Conservation (phyloP, 257 asterid species). For the Lithospermum erythrorhizon region DNA sequence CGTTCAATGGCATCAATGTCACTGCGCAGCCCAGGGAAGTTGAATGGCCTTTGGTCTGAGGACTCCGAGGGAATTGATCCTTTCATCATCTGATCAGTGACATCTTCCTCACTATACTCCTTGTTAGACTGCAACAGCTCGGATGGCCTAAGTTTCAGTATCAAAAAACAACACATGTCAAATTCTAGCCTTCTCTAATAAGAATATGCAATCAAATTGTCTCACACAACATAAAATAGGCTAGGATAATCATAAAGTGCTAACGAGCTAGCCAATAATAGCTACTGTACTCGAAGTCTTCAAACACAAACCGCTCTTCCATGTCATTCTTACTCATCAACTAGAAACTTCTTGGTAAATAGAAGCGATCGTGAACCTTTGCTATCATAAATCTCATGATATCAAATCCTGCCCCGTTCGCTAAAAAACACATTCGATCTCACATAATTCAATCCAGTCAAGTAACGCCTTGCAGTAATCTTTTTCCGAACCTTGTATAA, state of each 20-base stretch:
- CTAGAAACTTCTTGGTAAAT: not conserved
- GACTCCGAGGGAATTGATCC: constrained; percentile 35
- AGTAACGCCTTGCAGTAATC: too few species aligned
- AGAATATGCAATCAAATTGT: not conserved
- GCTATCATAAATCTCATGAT: too few species aligned
- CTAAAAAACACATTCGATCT: too few species aligned
- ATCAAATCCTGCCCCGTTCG: too few species aligned
- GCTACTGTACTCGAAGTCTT: not conserved
- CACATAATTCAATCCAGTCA: not conserved
- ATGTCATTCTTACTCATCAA: too few species aligned
- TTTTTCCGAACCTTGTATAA: too few species aligned
- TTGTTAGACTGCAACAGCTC: constrained; percentile 65
- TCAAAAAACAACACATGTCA: not conserved
- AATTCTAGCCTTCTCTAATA: not conserved
- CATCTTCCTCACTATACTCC: constrained; percentile 81
- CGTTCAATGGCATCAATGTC: constrained; percentile 72
- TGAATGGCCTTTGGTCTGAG: constrained; percentile 19
- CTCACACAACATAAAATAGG: not conserved
- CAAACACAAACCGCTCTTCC: not conserved
- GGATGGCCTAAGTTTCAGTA: constrained; percentile 46
- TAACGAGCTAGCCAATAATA: not conserved
- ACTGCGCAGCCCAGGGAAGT: constrained; percentile 60
- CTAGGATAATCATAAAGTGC: too few species aligned
- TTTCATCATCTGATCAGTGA: constrained; percentile 51
- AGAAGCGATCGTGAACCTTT: not conserved